Evolutionary conservation across 2,329 filamentous ascomycete genomes (phyloP).

Genomic region (Sphaerostilbella broomeana): DNA sequence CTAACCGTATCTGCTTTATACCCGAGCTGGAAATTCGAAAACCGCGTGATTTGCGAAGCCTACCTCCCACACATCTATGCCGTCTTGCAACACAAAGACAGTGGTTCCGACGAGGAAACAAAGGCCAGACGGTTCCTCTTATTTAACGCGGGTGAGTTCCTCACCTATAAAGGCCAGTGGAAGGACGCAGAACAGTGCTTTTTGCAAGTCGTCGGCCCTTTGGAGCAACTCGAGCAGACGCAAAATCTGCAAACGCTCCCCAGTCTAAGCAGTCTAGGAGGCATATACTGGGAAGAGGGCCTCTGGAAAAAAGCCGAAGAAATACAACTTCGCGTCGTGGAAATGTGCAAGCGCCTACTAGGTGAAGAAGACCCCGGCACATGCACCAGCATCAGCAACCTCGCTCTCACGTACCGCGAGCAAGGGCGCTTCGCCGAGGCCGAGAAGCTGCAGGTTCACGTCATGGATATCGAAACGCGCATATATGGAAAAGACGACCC

Average conservation of each 20-base stretch:
- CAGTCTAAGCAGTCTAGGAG: too few species aligned
- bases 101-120: neutral
- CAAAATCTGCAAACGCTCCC: too few species aligned
- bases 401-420: neutral
- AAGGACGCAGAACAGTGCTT: slow-evolving; percentile 7
- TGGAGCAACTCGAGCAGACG: too few species aligned
- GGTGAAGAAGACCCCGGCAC: neutral
- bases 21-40: neutral
- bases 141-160: neutral
- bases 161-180: slow-evolving; percentile 1
- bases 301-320: too few species aligned
- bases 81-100: neutral
- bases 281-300: too few species aligned
- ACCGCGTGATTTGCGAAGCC: slow-evolving; percentile 1
- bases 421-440: neutral
- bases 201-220: too few species aligned
- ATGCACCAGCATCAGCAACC: neutral
- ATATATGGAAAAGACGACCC: neutral
- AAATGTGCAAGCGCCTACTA: neutral
- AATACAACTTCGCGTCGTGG: too few species aligned
- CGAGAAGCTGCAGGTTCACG: neutral
- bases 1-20: neutral
- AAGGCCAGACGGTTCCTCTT: neutral
- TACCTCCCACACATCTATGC: slow-evolving; percentile 5
- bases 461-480: neutral